These are phyloP conservation scores for Curvularia verruculosa DNA, from an alignment of 2,329 filamentous ascomycete species.

Conservation along the genomic window DNA sequence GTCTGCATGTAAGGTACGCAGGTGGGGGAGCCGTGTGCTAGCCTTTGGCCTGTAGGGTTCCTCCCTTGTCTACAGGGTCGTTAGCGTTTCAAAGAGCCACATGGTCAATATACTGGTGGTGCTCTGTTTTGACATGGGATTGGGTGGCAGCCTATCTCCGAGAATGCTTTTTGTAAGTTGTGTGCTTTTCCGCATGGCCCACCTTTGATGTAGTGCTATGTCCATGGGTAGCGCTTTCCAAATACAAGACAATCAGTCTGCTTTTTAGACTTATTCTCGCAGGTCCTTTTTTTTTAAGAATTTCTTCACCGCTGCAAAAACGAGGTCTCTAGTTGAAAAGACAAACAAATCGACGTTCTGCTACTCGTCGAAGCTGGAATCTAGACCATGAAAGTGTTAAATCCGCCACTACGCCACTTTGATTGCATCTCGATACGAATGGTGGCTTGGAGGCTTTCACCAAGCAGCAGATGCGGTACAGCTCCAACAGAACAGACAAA, in stretches of 20 bases:
- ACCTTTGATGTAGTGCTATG: not conserved
- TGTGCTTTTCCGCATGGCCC: slow-evolving; percentile 7
- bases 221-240: not conserved
- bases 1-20: slow-evolving; percentile 12
- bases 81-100: slow-evolving; percentile 6
- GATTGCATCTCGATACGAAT: not conserved
- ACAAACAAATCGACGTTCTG: not conserved
- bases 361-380: not conserved
- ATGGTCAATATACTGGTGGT: not conserved
- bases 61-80: slow-evolving; percentile 8
- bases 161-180: not conserved
- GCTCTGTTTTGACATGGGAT: not conserved
- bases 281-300: not conserved
- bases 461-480: not conserved
- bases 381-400: not conserved
- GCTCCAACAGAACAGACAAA: not conserved
- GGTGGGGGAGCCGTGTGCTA: slow-evolving; percentile 10
- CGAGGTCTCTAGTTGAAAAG: not conserved
- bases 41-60: not conserved
- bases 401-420: not conserved
- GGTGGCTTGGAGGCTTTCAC: slow-evolving; percentile 2
- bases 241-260: not conserved
- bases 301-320: not conserved
- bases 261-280: not conserved
- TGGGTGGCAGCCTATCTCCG: not conserved